Evolutionary conservation across 2,329 filamentous ascomycete genomes (phyloP).

Genomic region (Talaromyces marneffei): DNA sequence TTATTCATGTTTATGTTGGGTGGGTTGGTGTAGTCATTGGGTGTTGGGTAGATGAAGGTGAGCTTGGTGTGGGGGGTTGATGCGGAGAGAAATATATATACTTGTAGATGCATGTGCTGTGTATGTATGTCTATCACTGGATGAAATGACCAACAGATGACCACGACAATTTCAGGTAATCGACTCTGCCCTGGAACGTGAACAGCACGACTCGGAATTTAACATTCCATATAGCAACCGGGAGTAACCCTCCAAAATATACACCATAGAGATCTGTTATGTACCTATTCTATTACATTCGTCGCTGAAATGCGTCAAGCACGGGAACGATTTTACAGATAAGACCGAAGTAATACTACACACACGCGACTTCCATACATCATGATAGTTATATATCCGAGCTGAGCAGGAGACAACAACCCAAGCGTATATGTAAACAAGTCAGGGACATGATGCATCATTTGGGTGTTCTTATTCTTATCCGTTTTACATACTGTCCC

Average conservation of each 20-base stretch:
- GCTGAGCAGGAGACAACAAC: too few species aligned
- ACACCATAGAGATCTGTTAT: too few species aligned
- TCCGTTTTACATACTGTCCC: too few species aligned
- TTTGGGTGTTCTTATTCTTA: neutral
- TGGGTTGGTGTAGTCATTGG: neutral
- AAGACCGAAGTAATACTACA: neutral
- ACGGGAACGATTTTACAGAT: neutral
- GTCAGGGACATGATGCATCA: neutral
- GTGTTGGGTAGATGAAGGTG: neutral
- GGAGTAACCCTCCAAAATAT: neutral
- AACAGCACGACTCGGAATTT: neutral
- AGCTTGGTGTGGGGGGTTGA: conserved; percentile 6
- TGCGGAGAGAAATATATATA: conserved; percentile 12
- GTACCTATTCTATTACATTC: too few species aligned
- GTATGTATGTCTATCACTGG: too few species aligned
- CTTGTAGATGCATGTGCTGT: neutral
- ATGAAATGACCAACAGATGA: neutral
- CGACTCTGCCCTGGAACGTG: neutral
- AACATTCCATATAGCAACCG: too few species aligned
- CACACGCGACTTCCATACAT: too few species aligned
- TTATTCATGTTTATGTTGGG: conserved; percentile 48
- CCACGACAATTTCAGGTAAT: too few species aligned
- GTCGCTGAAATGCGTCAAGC: neutral
- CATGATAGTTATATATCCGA: too few species aligned
- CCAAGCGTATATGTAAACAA: neutral